Percentiles rank a stretch among this genome's conserved stretches.
Evolutionary conservation across 2,329 filamentous ascomycete genomes (phyloP).

Genomic region (Sordariomycetes sp.): DNA sequence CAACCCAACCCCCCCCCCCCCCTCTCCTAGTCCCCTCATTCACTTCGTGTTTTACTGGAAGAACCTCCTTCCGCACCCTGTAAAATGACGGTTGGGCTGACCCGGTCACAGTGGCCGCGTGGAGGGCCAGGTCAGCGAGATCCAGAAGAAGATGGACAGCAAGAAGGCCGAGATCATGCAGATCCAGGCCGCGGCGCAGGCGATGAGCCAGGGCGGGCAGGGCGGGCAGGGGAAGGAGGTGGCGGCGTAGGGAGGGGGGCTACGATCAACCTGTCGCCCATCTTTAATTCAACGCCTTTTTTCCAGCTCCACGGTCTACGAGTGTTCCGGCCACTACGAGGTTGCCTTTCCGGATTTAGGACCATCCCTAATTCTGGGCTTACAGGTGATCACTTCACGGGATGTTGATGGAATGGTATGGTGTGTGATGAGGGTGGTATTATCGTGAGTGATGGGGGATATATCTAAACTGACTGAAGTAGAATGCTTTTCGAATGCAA

Average conservation of each 20-base stretch:
- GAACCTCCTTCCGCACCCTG: background rate
- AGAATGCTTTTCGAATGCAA: background rate
- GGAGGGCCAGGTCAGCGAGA: slow-evolving; percentile 43
- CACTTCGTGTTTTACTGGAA: background rate
- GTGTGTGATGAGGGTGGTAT: background rate
- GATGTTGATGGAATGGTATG: background rate
- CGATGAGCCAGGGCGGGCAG: slow-evolving; percentile 9
- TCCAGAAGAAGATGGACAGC: slow-evolving; percentile 44
- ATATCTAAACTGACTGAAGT: background rate
- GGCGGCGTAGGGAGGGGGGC: slow-evolving; percentile 3
- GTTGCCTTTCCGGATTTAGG: no score
- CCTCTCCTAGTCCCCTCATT: background rate
- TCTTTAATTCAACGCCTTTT: no score
- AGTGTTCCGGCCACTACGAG: no score
- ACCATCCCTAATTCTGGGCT: no score
- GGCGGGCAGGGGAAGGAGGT: slow-evolving; percentile 16
- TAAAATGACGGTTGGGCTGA: background rate
- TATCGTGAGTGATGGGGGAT: background rate
- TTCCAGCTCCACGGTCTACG: no score
- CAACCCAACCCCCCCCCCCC: background rate
- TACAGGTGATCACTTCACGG: background rate
- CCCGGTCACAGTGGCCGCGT: slow-evolving; percentile 15
- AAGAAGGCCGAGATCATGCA: slow-evolving; percentile 52
- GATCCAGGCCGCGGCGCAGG: slow-evolving; percentile 38
- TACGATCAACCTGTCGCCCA: no score